These are phyloP conservation scores for Lasiodiplodia theobromae DNA, from an alignment of 2,329 filamentous ascomycete genomes.

Conservation along the genomic window DNA sequence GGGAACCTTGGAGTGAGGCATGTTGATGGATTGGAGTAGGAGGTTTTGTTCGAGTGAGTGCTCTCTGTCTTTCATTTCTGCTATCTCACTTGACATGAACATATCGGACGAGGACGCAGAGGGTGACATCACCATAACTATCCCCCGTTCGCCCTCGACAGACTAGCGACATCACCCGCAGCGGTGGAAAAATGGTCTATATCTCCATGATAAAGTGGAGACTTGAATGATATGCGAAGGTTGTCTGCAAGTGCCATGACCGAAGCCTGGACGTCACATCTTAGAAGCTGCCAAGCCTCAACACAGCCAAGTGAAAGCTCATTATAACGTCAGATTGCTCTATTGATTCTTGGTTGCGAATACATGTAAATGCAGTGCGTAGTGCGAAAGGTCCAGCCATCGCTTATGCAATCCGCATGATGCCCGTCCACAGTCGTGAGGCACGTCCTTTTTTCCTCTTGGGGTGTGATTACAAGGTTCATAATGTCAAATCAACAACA, in stretches of 20 bases:
- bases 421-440: conserved; percentile 7
- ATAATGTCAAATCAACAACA: neutral
- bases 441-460: neutral
- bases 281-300: conserved; percentile 1
- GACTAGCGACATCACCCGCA: neutral
- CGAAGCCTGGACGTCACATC: neutral
- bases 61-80: neutral
- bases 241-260: neutral
- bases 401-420: conserved; percentile 6
- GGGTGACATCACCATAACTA: neutral
- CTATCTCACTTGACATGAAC: too few relatives aligned
- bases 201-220: neutral
- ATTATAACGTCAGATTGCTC: neutral
- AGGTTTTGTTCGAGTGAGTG: neutral
- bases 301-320: neutral
- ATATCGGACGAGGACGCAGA: neutral
- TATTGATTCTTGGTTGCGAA: neutral
- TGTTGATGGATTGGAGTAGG: neutral
- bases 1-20: conserved; percentile 23
- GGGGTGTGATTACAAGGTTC: conserved; percentile 1
- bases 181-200: neutral
- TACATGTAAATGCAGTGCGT: neutral
- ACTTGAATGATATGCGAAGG: neutral
- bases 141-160: neutral
- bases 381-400: conserved; percentile 15